phyloP scores from a whole-genome alignment of 192 early-diverging fungal genomes.

The Mortierella antarctica region DNA sequence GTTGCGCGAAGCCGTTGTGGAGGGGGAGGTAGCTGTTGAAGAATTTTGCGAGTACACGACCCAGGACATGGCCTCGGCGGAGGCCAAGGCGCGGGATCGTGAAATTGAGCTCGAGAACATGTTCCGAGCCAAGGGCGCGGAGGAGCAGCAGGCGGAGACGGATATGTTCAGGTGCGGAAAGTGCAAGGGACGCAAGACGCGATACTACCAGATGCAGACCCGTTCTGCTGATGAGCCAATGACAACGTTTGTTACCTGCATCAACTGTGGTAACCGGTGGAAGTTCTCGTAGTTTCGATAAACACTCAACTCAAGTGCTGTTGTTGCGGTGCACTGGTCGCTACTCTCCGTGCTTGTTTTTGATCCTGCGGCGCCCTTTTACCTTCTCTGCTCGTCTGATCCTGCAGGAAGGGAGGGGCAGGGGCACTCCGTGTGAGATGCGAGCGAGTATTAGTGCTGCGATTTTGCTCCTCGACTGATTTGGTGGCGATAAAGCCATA shows the following conservation, averaged over 20 bases:
- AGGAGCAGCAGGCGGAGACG: slow-evolving; percentile 81
- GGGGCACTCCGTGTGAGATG: too few species aligned
- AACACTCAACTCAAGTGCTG: background rate
- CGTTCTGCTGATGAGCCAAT: slow-evolving; percentile 98
- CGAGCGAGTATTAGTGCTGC: too few species aligned
- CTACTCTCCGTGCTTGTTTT: too few species aligned
- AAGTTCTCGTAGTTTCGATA: slow-evolving; percentile 63
- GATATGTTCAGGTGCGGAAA: slow-evolving; percentile 96
- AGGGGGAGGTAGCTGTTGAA: slow-evolving; percentile 71
- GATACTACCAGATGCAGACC: slow-evolving; percentile 98
- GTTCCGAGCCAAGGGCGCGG: slow-evolving; percentile 82
- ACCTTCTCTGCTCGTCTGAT: too few species aligned
- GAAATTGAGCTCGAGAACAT: slow-evolving; percentile 79
- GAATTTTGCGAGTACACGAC: slow-evolving; percentile 68
- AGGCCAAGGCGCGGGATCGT: slow-evolving; percentile 76
- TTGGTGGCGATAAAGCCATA: too few species aligned
- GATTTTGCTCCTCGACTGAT: too few species aligned
- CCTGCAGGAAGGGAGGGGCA: too few species aligned
- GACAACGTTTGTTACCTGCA: slow-evolving; percentile 97
- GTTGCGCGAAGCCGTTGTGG: slow-evolving; percentile 74
- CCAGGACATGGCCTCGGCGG: slow-evolving; percentile 93
- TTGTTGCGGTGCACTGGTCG: too few species aligned
- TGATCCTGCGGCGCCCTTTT: too few species aligned
- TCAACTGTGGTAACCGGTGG: slow-evolving; percentile 87
- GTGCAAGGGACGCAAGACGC: slow-evolving; percentile 86